phyloP scores from a whole-genome alignment of 1,284 basidiomycete genomes.

The Coniferiporia sulphurascens region DNA sequence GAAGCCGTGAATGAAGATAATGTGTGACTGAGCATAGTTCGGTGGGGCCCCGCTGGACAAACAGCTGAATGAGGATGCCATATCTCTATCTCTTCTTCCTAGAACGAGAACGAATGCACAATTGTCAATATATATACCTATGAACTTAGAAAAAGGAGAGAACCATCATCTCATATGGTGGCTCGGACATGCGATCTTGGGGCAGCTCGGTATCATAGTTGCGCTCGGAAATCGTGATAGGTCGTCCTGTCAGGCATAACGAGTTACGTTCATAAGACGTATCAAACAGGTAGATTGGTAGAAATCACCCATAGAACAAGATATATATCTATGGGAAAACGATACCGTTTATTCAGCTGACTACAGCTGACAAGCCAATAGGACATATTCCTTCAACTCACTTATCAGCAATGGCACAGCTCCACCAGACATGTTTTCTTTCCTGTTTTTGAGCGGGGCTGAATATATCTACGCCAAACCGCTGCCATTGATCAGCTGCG shows the following conservation, averaged over 20 bases:
- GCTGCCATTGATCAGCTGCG: conserved; percentile 72
- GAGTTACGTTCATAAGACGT: neutral
- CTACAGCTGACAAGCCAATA: conserved; percentile 4
- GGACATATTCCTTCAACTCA: conserved; percentile 29
- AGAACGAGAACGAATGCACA: conserved; percentile 16
- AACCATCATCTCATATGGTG: conserved; percentile 4
- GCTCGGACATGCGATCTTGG: conserved; percentile 25
- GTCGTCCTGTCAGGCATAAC: conserved; percentile 44
- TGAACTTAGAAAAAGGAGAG: neutral
- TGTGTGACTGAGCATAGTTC: conserved; percentile 46
- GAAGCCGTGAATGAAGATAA: conserved; percentile 57
- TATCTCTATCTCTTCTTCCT: conserved; percentile 51
- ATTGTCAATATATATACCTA: neutral
- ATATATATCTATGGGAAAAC: conserved; percentile 16
- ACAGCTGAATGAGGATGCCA: conserved; percentile 49
- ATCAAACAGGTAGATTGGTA: neutral
- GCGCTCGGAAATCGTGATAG: conserved; percentile 63
- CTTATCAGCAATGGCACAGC: conserved; percentile 71
- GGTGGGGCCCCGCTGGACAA: conserved; percentile 30
- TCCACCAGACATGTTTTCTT: conserved; percentile 81
- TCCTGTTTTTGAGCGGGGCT: conserved; percentile 70
- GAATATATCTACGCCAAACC: conserved; percentile 61
- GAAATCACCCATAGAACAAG: conserved; percentile 15
- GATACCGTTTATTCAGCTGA: too few species aligned
- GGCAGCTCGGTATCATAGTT: conserved; percentile 74